Evolutionary conservation across 306 rosid species (phyloP).

Genomic region (Inga laurina): DNA sequence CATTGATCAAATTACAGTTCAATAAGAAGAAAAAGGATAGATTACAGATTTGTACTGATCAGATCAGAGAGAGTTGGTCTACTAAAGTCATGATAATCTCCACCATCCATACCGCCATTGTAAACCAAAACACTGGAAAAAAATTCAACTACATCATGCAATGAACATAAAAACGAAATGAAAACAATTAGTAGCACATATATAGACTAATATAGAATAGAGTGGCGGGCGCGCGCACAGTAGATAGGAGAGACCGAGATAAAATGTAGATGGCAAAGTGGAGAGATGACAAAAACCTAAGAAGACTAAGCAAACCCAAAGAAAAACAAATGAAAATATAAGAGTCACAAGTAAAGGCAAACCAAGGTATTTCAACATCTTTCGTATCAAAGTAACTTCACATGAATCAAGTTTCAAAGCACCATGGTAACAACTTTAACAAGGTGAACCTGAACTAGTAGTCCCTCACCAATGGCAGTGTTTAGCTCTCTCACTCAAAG

Average conservation of each 20-base stretch:
- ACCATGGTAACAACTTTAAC: no score
- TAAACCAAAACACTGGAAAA: constrained; percentile 84
- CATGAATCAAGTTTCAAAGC: no score
- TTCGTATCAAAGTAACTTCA: no score
- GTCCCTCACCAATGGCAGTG: no score
- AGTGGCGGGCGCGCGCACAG: not conserved
- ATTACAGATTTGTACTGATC: constrained; percentile 42
- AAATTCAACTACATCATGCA: constrained; percentile 23
- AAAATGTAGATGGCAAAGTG: no score
- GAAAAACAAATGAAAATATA: no score
- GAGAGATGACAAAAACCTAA: no score
- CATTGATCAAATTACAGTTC: not conserved
- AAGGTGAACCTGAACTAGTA: no score
- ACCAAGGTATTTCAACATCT: no score
- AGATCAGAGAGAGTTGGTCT: constrained; percentile 90
- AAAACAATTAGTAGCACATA: not conserved
- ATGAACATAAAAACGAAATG: constrained; percentile 8
- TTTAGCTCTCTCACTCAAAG: no score
- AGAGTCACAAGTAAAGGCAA: no score
- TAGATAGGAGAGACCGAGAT: not conserved
- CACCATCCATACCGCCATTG: constrained; percentile 96
- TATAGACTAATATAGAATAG: not conserved
- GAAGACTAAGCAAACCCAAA: no score
- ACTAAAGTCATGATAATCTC: constrained; percentile 93
- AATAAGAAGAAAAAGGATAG: not conserved